Conservation (phyloP, 768 basidiomycete genomes). For the Termitomyces sp. region DNA sequence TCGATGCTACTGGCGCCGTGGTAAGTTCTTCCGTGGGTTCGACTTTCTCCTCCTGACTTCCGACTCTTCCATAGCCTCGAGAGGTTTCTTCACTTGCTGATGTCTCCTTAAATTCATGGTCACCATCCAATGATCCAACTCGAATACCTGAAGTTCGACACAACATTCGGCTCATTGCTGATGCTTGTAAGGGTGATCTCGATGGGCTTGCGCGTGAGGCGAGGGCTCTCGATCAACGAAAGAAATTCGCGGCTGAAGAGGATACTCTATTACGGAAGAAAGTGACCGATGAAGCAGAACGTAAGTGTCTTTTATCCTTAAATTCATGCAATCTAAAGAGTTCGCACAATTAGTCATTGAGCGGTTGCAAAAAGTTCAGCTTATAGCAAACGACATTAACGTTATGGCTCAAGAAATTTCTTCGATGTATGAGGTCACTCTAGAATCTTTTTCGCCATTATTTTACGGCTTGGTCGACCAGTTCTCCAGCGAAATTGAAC, state of each 20-base stretch:
- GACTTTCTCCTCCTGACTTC: neutral
- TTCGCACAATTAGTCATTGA: slow-evolving; percentile 53
- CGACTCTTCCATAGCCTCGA: slow-evolving; percentile 48
- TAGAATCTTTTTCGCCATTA: slow-evolving; percentile 67
- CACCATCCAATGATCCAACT: slow-evolving; percentile 79
- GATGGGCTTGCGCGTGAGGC: slow-evolving; percentile 90
- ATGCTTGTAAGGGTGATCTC: slow-evolving; percentile 77
- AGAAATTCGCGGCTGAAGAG: slow-evolving; percentile 67
- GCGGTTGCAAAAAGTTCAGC: slow-evolving; percentile 70
- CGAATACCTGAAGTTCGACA: slow-evolving; percentile 97
- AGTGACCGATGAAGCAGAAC: slow-evolving; percentile 70
- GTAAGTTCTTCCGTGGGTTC: slow-evolving; percentile 36
- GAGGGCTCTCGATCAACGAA: slow-evolving; percentile 72
- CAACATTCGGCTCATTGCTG: slow-evolving; percentile 84
- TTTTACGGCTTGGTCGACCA: slow-evolving; percentile 70
- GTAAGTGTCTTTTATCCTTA: slow-evolving; percentile 36
- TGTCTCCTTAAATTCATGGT: slow-evolving; percentile 72
- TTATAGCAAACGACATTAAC: slow-evolving; percentile 70
- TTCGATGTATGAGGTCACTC: slow-evolving; percentile 61
- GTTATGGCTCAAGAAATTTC: slow-evolving; percentile 58
- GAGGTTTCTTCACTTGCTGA: slow-evolving; percentile 86
- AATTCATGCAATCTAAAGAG: neutral
- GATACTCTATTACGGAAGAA: slow-evolving; percentile 63
- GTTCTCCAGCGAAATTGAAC: slow-evolving; percentile 70
- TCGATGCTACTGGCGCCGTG: slow-evolving; percentile 91